Evolutionary conservation across 495 filamentous ascomycete genomes (phyloP).

Genomic region (Echria macrotheca): DNA sequence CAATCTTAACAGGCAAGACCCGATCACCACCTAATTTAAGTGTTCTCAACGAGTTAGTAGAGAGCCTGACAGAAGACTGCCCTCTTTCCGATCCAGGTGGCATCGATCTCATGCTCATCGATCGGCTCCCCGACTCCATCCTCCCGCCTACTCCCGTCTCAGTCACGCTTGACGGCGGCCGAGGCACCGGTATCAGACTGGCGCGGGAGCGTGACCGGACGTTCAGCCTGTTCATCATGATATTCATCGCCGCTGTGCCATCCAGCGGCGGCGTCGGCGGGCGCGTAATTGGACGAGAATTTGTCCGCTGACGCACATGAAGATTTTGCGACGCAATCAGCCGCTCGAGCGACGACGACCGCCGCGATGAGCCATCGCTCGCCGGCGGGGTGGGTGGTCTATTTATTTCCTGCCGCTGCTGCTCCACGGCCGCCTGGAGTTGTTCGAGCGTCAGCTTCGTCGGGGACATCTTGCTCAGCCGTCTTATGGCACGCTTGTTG

Average conservation of each 20-base stretch:
- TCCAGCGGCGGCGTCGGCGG: background rate
- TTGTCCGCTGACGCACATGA: slow-evolving; percentile 5
- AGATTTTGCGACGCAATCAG: slow-evolving; percentile 17
- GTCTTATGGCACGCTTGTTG: slow-evolving; percentile 42
- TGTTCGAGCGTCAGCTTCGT: slow-evolving; percentile 33
- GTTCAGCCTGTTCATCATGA: slow-evolving; percentile 28
- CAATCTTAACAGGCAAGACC: slow-evolving; percentile 8
- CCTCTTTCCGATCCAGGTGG: background rate
- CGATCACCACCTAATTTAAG: slow-evolving; percentile 17
- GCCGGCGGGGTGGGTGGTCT: slow-evolving; percentile 31
- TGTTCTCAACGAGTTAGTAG: slow-evolving; percentile 23
- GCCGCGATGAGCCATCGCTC: slow-evolving; percentile 17
- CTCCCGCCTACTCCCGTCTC: background rate
- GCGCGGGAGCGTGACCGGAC: slow-evolving; percentile 14
- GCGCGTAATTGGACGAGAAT: background rate
- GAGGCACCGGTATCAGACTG: no score
- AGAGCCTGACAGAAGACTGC: slow-evolving; percentile 7
- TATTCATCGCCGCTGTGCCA: slow-evolving; percentile 16
- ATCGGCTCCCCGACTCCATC: background rate
- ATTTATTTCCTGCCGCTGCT: slow-evolving; percentile 11
- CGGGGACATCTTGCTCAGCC: slow-evolving; percentile 38
- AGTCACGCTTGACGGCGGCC: slow-evolving; percentile 16
- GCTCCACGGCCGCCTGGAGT: slow-evolving; percentile 23
- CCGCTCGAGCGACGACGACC: slow-evolving; percentile 17
- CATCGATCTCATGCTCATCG: slow-evolving; percentile 19